Evolutionary conservation across 116 monocot species (phyloP), one percentile per base, ranked within the genome.

Genomic region (Posidonia oceanica): DNA sequence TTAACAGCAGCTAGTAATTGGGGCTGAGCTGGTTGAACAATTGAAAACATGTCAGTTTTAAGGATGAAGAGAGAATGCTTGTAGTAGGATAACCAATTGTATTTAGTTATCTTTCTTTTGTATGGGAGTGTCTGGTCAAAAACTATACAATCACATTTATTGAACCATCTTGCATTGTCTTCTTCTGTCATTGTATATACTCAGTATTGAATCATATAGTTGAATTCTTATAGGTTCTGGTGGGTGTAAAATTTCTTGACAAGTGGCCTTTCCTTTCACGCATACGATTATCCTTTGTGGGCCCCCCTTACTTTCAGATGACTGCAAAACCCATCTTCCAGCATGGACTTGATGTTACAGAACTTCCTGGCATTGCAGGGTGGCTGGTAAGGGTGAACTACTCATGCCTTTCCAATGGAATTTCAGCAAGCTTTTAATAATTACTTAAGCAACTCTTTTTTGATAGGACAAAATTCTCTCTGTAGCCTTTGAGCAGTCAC

Each of bases 261-360:
- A 20, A 83, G 4, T 94, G 94, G 94, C 94, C 94, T 52, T 94
- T 86, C 72, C 72, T 94, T 65, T 86, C 78, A 52, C 87, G 91
- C 29, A 61, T 91, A 15, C 74, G 91, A 18, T 51, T 94, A 41
- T 94, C 86, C 71, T 94, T 94, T 81, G 70, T 84, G 48, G 82
- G 84, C 73, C 84, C 91, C 39, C 94, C 88, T 38, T 91, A 88
- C 75, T 84, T 91, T 67, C 90, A 94, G 72, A 69, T 74, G 69
- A 79, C 79, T 14, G 79, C 74, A n/a, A 79, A 74, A 54, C 79
- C 79, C 21, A 74, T 79, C 14, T 79, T 79, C 61, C 74, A 42
- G 17, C 74, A 74, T 64, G 79, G 79, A 39, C 7, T 79, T 36
- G 79, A 79, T 70, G 79, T 79, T 29, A 74, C 79, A 10, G 79